Evolutionary conservation across 129 eudicot genomes (phyloP).

Genomic region (Flaveria robusta): DNA sequence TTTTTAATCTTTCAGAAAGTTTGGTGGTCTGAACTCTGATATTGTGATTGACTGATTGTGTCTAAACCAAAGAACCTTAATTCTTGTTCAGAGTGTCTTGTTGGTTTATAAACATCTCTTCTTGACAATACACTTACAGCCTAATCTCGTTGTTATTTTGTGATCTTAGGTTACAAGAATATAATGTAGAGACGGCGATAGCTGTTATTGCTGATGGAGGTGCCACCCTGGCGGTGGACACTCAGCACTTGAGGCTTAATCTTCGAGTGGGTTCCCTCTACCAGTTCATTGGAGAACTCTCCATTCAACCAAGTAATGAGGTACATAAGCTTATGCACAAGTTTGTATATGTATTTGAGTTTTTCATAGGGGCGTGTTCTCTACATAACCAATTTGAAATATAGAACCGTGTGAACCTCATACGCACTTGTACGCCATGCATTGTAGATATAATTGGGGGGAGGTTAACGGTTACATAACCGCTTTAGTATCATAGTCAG

Average conservation of each 20-base stretch:
- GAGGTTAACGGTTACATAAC: background rate
- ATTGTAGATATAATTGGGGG: background rate
- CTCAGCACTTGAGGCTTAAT: constrained; percentile 61
- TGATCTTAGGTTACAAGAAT: constrained; percentile 64
- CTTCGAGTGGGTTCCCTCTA: constrained; percentile 70
- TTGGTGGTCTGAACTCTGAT: background rate
- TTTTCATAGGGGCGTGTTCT: background rate
- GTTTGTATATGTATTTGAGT: background rate
- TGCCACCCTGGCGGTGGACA: constrained; percentile 65
- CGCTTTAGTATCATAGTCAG: background rate
- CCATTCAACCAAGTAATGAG: constrained; percentile 62
- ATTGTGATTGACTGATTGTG: background rate
- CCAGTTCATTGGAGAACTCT: constrained; percentile 89
- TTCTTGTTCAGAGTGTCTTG: background rate
- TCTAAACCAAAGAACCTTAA: background rate
- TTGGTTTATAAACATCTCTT: background rate
- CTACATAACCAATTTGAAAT: background rate
- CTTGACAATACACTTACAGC: background rate
- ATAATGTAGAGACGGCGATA: constrained; percentile 60
- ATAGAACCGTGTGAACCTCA: background rate
- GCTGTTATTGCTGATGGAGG: constrained; percentile 74
- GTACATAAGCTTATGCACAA: constrained; percentile 31
- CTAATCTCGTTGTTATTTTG: constrained; percentile 23
- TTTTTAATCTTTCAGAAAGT: background rate
- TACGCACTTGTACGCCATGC: background rate